A percentile compares a stretch with the other conserved stretches of the same genome.
These are phyloP conservation scores for Lolium rigidum DNA, from an alignment of 176 grass and related monocot species.

Conservation along the genomic window DNA sequence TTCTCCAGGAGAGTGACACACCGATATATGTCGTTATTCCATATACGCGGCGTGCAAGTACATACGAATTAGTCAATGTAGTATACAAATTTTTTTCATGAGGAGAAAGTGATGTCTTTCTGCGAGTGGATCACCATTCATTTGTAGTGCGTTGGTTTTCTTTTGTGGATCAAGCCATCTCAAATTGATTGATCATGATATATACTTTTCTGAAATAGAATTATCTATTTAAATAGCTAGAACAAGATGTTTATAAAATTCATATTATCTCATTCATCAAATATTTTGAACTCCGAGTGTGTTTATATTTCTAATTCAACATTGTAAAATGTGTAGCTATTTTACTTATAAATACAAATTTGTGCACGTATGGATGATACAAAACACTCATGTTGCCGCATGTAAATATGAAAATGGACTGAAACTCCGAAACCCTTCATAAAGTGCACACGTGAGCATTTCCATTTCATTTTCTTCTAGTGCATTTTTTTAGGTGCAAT, in stretches of 20 bases:
- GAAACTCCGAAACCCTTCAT: not conserved
- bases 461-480: not conserved
- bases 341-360: not conserved
- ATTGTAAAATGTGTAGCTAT: not conserved
- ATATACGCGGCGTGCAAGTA: not conserved
- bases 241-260: not conserved
- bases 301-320: not conserved
- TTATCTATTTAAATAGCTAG: not conserved
- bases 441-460: accelerated
- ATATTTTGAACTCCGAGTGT: not conserved
- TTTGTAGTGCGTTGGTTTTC: not conserved
- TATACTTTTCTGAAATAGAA: not conserved
- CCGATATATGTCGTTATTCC: not conserved
- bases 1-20: not conserved
- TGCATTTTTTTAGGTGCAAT: not conserved
- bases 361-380: not conserved
- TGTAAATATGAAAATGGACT: not conserved
- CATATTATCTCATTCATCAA: too few species aligned
- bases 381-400: not conserved
- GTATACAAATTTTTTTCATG: conserved; percentile 15
- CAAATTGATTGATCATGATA: not conserved
- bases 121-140: not conserved
- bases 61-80: not conserved
- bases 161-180: not conserved
- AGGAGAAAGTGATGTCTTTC: not conserved